These are phyloP conservation scores for Tritrichomonas foetus DNA, from an alignment of 208 protist genomes.

Conservation along the genomic window DNA sequence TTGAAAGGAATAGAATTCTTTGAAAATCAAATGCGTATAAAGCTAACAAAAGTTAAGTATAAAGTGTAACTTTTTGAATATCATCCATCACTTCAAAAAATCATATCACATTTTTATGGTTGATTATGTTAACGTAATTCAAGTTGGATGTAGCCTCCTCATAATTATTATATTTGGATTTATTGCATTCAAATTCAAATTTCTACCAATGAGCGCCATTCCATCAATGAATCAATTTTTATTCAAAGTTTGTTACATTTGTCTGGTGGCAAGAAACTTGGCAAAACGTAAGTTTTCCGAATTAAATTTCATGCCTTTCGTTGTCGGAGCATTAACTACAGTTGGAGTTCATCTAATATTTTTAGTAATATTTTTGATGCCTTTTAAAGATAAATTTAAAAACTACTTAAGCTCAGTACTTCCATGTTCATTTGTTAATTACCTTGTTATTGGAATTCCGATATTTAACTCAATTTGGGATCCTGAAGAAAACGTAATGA, in stretches of 20 bases:
- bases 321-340: neutral
- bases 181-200: neutral
- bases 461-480: neutral
- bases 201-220: neutral
- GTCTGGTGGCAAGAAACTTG: neutral
- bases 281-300: neutral
- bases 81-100: too few relatives aligned
- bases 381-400: neutral
- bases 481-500: neutral
- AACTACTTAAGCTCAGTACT: neutral
- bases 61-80: too few relatives aligned
- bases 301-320: neutral
- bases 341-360: neutral
- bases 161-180: neutral
- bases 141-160: neutral
- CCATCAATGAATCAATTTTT: neutral
- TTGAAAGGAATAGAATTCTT: too few relatives aligned
- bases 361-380: neutral
- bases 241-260: neutral
- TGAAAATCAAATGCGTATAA: too few relatives aligned
- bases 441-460: neutral
- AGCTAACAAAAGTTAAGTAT: too few relatives aligned
- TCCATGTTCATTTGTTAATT: neutral
- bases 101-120: too few relatives aligned
- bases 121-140: neutral